A percentile compares a stretch with the other conserved stretches of the same genome.
Evolutionary conservation across 208 protist genomes (phyloP).

Genomic region (Herpetomonas samuelpessoai): DNA sequence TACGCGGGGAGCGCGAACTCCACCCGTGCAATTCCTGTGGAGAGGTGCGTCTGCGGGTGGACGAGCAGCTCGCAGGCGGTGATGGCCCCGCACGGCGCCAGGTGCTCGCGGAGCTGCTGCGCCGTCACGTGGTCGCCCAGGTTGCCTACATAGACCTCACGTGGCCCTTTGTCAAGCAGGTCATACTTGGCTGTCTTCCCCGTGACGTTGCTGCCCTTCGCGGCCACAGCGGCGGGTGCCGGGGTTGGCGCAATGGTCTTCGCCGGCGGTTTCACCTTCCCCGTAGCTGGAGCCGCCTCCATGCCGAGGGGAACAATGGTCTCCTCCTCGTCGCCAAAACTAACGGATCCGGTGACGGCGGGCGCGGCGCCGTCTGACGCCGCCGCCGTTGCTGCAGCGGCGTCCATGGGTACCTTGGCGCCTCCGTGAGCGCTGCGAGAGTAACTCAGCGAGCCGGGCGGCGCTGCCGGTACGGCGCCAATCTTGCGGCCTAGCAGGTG

Average conservation of each 20-base stretch:
- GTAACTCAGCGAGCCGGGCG: constrained; percentile 82
- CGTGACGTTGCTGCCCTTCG: constrained; percentile 41
- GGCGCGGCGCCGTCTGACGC: background rate
- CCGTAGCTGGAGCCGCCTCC: constrained; percentile 13
- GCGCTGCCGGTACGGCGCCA: constrained; percentile 53
- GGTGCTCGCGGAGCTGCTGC: constrained; percentile 76
- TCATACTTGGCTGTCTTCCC: constrained; percentile 84
- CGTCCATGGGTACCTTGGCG: background rate
- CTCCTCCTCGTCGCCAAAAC: constrained; percentile 21
- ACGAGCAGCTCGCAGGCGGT: constrained; percentile 67
- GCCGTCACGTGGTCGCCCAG: constrained; percentile 74
- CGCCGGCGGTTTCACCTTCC: background rate
- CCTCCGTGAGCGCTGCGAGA: constrained; percentile 34
- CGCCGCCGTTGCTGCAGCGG: background rate
- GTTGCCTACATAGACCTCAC: constrained; percentile 83
- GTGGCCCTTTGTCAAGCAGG: constrained; percentile 66
- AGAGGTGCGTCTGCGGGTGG: constrained; percentile 67
- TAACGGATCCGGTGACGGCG: constrained; percentile 1
- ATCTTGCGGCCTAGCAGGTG: constrained; percentile 79
- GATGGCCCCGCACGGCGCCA: constrained; percentile 68
- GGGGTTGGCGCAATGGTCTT: background rate
- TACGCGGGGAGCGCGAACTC: constrained; percentile 80
- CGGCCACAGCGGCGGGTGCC: constrained; percentile 5
- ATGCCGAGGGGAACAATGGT: constrained; percentile 42
- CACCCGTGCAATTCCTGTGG: constrained; percentile 74